Base-by-base conservation (phyloP, 225 moss, liverwort and hornwort species). In the Sphagnum contortum region DNA sequence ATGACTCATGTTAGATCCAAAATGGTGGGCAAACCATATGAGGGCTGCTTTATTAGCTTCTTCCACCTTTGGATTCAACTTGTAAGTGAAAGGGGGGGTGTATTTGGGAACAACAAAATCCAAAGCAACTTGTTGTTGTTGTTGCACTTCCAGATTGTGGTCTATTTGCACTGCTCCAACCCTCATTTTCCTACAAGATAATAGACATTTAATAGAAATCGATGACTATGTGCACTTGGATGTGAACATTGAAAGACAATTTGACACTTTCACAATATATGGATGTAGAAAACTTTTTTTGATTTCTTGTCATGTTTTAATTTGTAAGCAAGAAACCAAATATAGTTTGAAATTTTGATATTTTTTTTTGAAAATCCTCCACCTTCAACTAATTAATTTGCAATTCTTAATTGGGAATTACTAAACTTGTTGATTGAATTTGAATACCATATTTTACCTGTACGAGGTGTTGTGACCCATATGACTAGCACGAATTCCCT, bases 1-100 rank as follows among this genome's bases (percentile, higher is more conserved):
- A 13, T 59, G 4, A 2, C 52, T 49, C 2, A 47, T 29, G 0
- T 65, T 57, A 8, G 65, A 5, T 52, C 12, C 13, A 14, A 66
- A 71, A 45, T 71, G 66, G 48, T 48, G 13, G 29, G 45, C 6
- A 9, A 60, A 51, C 71, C 71, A 71, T 3, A 59, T 49, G 0
- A 52, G 52, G 1, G 65, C 59, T 2, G 52, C 65, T 6, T 54
- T 13, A 14, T 7, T 53, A 1, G 66, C 66, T 47, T 50, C 52
- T 9, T 4, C 50, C 1, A 12, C 2, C 0, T 10, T 13, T 6
- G 71, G 59, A 12, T 71, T 12, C 9, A 6, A 0, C 3, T 55
- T 46, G 60, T 48, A 60, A 29, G 50, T 1, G 50, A 50, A 71
- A 0, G 65, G 71, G 1, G 71, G 52, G 44, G 65, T 48, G 65